Base-by-base conservation (phyloP, 371 early-diverging fungal genomes). In the Phascolomyces articulosus region DNA sequence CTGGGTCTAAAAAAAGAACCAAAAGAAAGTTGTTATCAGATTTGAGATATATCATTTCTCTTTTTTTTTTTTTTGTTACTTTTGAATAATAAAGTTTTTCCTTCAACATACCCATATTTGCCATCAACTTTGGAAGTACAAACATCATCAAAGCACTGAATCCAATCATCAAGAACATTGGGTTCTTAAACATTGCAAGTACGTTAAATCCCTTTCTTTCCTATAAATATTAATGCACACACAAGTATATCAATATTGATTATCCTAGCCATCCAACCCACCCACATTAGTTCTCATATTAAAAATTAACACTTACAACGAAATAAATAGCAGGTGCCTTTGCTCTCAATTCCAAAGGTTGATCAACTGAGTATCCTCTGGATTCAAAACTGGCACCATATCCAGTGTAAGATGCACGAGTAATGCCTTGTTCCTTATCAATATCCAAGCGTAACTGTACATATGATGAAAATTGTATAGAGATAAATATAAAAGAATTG, bases 101-200 rank as follows among this genome's bases (percentile, higher is more conserved):
- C 44, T 13, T 44, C 0, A n/a, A 56, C 68, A 58, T 73, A 80
- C 80, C 75, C 71, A 81, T 70, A 24, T 77, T 62, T 15, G 72
- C 68, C 72, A 83, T 71, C 73, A 83, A 73, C 55, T 72, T 83
- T 38, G 83, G 83, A 74, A 83, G 65, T 58, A 74, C 75, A 47
- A 83, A 62, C 66, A 83, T 66, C 76, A 79, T 77, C 31, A 80
- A 24, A 13, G 57, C 80, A 64, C 79, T 78, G 34, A 79, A 53
- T 13, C 79, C 83, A 56, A 80, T 56, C 80, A 83, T 80, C 27
- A 83, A 58, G 58, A 83, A 74, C 83, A 83, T 83, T 6, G 80
- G 80, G 55, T 83, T 83, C 60, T 77, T 77, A 58, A 83, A 75
- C 68, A 83, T 70, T 9, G 71, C 72, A 65, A 77, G 64, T 20